Conservation (phyloP, 2,329 filamentous ascomycete genomes). For the Fusarium udum region DNA sequence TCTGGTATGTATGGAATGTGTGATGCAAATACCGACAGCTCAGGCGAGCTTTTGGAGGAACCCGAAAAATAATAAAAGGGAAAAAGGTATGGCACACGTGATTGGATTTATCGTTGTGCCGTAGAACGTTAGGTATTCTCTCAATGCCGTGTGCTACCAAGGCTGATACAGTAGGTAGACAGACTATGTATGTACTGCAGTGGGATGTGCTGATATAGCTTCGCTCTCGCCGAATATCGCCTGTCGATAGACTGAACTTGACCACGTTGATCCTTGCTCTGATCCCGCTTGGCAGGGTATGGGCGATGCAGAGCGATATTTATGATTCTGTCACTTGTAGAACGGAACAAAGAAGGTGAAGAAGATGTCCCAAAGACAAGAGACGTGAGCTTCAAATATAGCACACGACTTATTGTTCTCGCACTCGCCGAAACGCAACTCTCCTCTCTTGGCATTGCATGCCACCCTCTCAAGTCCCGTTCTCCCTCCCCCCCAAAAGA, state of each 20-base stretch:
- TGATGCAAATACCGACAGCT: conserved; percentile 17
- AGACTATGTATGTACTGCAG: neutral
- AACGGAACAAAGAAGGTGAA: conserved; percentile 1
- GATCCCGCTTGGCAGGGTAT: conserved; percentile 9
- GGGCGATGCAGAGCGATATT: neutral
- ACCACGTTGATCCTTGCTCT: conserved; percentile 22
- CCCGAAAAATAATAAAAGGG: neutral
- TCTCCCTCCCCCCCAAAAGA: neutral
- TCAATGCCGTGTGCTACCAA: conserved; percentile 17
- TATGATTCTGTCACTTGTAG: neutral
- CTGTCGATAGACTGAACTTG: conserved; percentile 12
- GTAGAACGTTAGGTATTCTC: neutral
- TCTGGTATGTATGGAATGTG: conserved; percentile 1
- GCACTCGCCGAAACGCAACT: conserved; percentile 31
- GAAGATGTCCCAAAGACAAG: neutral
- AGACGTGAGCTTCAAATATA: conserved; percentile 10
- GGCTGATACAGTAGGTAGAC: neutral
- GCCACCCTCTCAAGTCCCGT: conserved; percentile 6
- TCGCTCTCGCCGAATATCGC: conserved; percentile 34
- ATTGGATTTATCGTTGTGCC: conserved; percentile 2
- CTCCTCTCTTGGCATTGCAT: neutral
- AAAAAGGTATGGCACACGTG: conserved; percentile 5
- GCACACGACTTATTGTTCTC: conserved; percentile 1
- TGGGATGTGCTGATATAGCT: conserved; percentile 9
- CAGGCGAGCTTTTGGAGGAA: neutral